Percentiles rank a stretch among this genome's conserved stretches.
Evolutionary conservation across 257 asterid genomes (phyloP).

Genomic region (Coffea eugenioides): DNA sequence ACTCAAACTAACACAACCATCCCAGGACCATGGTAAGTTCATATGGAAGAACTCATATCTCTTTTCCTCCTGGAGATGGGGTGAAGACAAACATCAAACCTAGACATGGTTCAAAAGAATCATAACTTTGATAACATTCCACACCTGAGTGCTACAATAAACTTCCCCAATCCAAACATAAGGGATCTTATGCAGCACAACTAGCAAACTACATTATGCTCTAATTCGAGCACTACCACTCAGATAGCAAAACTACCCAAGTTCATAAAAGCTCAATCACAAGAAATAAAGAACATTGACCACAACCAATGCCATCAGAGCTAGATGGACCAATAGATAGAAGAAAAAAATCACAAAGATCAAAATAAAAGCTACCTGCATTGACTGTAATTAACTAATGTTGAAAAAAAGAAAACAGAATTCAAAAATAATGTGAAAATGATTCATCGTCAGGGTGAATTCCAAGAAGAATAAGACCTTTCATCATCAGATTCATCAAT

Average conservation of each 20-base stretch:
- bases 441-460: not conserved
- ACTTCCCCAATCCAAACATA: not conserved
- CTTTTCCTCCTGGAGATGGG: not conserved
- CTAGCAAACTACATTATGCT: not conserved
- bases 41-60: not conserved
- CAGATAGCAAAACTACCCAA: not conserved
- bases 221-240: not conserved
- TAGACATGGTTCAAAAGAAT: not conserved
- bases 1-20: not conserved
- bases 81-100: not conserved
- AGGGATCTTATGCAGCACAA: not conserved
- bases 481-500: constrained; percentile 84
- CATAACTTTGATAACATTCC: not conserved
- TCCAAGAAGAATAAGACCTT: constrained; percentile 40
- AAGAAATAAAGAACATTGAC: not conserved
- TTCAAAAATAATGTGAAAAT: too few species aligned
- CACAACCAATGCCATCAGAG: not conserved
- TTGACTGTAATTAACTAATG: not conserved
- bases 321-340: not conserved
- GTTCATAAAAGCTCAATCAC: not conserved
- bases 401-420: not conserved
- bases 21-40: not conserved
- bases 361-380: not conserved
- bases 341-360: not conserved
- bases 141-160: not conserved